Evolutionary conservation across 176 grass and related monocot genomes (phyloP), one percentile per base, ranked within the genome.

Genomic region (Alopecurus myosuroides): DNA sequence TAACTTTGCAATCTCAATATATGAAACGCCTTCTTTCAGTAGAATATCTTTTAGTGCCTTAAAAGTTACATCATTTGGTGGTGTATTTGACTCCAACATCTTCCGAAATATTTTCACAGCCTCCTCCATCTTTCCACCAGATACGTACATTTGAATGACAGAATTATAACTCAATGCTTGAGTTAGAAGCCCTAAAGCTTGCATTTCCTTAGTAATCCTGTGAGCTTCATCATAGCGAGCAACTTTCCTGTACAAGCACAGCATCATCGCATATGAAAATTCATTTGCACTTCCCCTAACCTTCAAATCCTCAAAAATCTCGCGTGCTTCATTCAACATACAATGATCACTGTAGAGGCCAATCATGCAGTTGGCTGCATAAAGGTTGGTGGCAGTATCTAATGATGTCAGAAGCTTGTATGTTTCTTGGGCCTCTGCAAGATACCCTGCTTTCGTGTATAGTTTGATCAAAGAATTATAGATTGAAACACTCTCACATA

Each of bases 361-460:
- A 85, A 98, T 90, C 93, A 98, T 95, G 84, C 89, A 94, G 88
- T 98, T 98, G 33, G 91, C 95, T 81, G 96, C 85, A 85, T 94
- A 98, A 60, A 87, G 72, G 81, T 79, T 94, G 82, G 74, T 71
- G 81, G 53, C 66, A 64, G 45, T 68, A 56, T 94, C 82, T 73
- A 91, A 92, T 73, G 88, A 89, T 94, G 81, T 98, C 55, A 95
- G 74, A 63, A 94, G 66, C 64, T 90, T 58, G 56, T 90, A 98
- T 14, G 81, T 83, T 85, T 94, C 75, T 83, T 64, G 84, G 53
- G 96, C 96, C 86, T 98, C 91, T 82, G 74, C 67, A 55, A 98
- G 81, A 90, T 86, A 85, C 58, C 93, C 91, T 49, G 52, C 85
- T 71, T 92, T 98, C 18, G 89, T 90, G 86, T 94, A 98, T 26